Conservation (phyloP, 2,329 filamentous ascomycete genomes). For the Phaeoacremonium minimum region DNA sequence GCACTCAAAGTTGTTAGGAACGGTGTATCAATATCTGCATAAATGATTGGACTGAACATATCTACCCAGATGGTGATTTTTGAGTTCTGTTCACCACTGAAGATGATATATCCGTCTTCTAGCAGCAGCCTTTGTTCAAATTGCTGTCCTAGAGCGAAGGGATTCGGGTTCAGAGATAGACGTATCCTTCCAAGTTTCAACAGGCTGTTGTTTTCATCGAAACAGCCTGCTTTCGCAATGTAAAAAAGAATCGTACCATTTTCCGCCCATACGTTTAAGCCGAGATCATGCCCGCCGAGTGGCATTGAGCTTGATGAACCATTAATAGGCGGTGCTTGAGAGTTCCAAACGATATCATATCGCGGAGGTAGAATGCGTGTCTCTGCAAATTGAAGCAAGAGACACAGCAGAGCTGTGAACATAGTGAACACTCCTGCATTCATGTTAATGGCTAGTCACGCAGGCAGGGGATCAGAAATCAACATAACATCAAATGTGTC, state of each 20-base stretch:
- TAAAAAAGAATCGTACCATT: slow-evolving; percentile 3
- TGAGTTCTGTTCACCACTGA: background rate
- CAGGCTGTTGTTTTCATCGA: slow-evolving; percentile 4
- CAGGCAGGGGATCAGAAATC: too few relatives aligned
- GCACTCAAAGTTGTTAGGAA: background rate
- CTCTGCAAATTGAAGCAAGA: too few relatives aligned
- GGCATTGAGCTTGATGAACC: slow-evolving; percentile 4
- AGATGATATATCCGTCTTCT: background rate
- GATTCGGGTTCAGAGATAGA: slow-evolving; percentile 2
- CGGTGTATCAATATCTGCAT: background rate
- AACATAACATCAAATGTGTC: too few relatives aligned
- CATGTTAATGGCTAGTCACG: too few relatives aligned
- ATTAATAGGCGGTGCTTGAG: too few relatives aligned
- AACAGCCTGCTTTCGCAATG: slow-evolving; percentile 3
- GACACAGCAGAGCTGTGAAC: too few relatives aligned
- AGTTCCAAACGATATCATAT: background rate
- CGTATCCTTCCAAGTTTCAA: slow-evolving; percentile 3
- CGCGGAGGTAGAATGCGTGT: too few relatives aligned
- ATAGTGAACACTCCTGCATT: too few relatives aligned
- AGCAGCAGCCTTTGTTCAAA: background rate
- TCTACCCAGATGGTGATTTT: background rate
- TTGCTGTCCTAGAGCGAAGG: background rate
- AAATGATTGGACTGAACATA: background rate
- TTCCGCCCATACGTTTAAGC: slow-evolving; percentile 3
- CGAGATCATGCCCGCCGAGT: slow-evolving; percentile 2